Conservation (phyloP, 176 grass and related monocot genomes). For the Rhynchospora breviuscula region DNA sequence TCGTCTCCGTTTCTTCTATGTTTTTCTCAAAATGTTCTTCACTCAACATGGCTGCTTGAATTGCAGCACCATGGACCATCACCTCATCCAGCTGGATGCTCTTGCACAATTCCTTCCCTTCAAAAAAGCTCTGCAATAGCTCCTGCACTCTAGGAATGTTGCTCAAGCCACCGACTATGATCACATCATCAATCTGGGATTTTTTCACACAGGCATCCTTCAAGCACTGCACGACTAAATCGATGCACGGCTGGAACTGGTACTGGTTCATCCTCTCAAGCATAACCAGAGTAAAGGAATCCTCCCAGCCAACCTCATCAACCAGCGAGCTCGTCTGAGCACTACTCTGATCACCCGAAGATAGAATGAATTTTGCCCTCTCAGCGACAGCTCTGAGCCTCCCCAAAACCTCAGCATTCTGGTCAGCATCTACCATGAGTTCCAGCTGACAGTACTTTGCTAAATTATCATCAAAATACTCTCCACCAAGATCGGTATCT, state of each 20-base stretch:
- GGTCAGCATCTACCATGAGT: background rate
- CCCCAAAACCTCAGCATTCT: background rate
- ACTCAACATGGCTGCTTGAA: background rate
- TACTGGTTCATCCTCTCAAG: background rate
- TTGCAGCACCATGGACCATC: background rate
- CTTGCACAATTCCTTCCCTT: background rate
- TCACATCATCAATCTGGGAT: background rate
- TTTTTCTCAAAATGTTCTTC: constrained; percentile 2
- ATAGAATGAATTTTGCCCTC: background rate
- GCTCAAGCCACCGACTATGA: background rate
- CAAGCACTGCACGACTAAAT: background rate
- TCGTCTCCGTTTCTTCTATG: background rate
- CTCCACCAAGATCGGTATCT: background rate
- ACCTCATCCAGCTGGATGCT: background rate
- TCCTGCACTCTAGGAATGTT: background rate
- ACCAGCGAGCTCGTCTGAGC: background rate
- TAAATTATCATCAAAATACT: constrained; percentile 6
- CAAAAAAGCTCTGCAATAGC: background rate
- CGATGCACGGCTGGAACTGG: background rate
- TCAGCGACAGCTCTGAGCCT: background rate
- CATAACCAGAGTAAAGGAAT: background rate
- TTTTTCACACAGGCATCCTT: background rate
- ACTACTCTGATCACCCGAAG: background rate
- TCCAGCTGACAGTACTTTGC: background rate
- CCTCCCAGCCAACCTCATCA: background rate